Conservation (phyloP, 1,139 yeast genomes). For the Geotrichum fermentans region DNA sequence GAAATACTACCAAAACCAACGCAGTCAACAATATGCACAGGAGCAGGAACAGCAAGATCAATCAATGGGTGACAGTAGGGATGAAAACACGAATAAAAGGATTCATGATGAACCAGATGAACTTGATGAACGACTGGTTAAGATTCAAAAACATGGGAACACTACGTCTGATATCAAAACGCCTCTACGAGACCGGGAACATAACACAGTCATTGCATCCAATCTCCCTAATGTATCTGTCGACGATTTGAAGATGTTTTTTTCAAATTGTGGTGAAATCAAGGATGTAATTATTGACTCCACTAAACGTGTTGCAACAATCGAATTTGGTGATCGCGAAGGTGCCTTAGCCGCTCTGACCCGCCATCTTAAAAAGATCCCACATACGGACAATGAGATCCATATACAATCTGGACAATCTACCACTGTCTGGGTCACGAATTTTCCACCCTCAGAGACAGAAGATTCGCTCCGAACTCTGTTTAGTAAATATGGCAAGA, state of each 20-base stretch:
- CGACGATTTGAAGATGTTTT: constrained; percentile 41
- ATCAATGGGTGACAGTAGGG: constrained; percentile 33
- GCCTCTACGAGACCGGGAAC: constrained; percentile 51
- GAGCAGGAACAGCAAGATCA: constrained; percentile 24
- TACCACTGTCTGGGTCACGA: constrained; percentile 62
- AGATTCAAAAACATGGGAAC: constrained; percentile 3
- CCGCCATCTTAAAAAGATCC: constrained; percentile 48
- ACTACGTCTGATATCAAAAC: constrained; percentile 1
- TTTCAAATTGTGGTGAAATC: constrained; percentile 60
- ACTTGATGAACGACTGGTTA: constrained; percentile 1
- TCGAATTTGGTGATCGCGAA: constrained; percentile 53
- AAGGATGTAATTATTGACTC: constrained; percentile 27
- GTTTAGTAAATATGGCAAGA: constrained; percentile 46
- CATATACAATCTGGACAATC: constrained; percentile 44
- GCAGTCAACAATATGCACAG: constrained; percentile 10
- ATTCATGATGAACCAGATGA: neutral
- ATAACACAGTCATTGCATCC: constrained; percentile 47
- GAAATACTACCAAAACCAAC: constrained; percentile 19
- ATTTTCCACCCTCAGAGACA: constrained; percentile 59
- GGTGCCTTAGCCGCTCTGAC: constrained; percentile 59
- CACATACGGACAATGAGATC: constrained; percentile 39
- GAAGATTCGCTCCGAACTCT: constrained; percentile 41
- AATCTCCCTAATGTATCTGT: constrained; percentile 38
- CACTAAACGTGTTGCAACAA: constrained; percentile 22
- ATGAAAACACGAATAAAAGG: constrained; percentile 36